Conservation (phyloP, 2,329 filamentous ascomycete species). For the Hymenoscyphus occultus region DNA sequence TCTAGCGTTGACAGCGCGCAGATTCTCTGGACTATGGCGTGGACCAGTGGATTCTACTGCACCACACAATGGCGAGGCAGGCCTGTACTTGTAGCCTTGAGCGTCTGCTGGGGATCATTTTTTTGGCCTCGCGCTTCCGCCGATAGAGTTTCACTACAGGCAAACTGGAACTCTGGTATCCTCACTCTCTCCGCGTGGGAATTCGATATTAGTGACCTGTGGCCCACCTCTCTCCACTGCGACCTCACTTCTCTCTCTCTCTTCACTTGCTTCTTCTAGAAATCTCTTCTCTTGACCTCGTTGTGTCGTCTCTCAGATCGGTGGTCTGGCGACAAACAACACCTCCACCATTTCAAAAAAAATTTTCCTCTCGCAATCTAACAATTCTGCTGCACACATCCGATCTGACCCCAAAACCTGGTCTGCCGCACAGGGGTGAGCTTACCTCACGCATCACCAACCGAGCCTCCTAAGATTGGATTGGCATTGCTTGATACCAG, state of each 20-base stretch:
- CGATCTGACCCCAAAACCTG: not conserved
- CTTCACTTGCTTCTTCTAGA: not conserved
- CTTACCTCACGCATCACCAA: slow-evolving; percentile 1
- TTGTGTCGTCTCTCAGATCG: not conserved
- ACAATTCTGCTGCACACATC: not conserved
- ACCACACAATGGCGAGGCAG: not conserved
- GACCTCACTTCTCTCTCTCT: not conserved
- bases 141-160: not conserved
- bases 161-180: not conserved
- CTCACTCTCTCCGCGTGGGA: not conserved
- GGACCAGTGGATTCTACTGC: not conserved
- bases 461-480: not conserved
- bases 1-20: not conserved
- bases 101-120: not conserved
- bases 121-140: not conserved
- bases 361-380: not conserved
- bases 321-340: not conserved
- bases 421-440: not conserved
- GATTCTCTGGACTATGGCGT: not conserved
- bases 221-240: not conserved
- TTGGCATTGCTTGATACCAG: not conserved
- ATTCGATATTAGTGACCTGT: slow-evolving; percentile 1
- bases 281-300: not conserved
- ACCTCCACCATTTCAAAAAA: not conserved
- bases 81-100: too few relatives aligned